A percentile compares a stretch with the other conserved stretches of the same genome.
Evolutionary conservation across 2,329 filamentous ascomycete genomes (phyloP).

Genomic region (Colletotrichum truncatum): DNA sequence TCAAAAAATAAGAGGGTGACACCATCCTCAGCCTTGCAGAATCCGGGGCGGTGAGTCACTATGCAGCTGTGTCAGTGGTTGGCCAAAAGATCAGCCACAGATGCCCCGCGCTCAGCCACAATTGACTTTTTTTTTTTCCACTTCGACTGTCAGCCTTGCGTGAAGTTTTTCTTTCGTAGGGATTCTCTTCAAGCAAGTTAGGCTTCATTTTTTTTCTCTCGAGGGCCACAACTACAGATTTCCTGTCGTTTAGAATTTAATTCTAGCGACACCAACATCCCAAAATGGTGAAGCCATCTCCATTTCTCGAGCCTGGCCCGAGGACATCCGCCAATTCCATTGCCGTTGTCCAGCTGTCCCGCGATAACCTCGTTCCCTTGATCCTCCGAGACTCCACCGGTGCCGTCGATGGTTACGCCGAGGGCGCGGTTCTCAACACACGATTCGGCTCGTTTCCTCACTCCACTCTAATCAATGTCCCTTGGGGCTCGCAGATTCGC

Average conservation of each 20-base stretch:
- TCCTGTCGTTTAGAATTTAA: background rate
- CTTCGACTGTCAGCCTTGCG: slow-evolving; percentile 12
- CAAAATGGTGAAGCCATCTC: slow-evolving; percentile 63
- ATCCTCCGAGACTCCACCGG: slow-evolving; percentile 71
- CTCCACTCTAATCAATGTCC: slow-evolving; percentile 77
- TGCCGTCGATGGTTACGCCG: slow-evolving; percentile 75
- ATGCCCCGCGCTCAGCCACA: slow-evolving; percentile 27
- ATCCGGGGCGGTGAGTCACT: background rate
- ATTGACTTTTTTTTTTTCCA: background rate
- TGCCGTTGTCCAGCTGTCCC: slow-evolving; percentile 87
- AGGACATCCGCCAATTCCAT: slow-evolving; percentile 72
- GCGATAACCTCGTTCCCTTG: slow-evolving; percentile 84
- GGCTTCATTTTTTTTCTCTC: background rate
- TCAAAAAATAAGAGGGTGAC: slow-evolving; percentile 13
- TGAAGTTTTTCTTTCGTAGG: background rate
- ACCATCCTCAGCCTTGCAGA: slow-evolving; percentile 28
- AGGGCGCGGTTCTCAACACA: slow-evolving; percentile 86
- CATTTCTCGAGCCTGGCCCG: slow-evolving; percentile 79
- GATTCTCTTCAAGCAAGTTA: background rate
- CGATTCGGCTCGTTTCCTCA: slow-evolving; percentile 92
- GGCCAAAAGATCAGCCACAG: fast-evolving
- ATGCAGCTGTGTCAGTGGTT: slow-evolving; percentile 12
- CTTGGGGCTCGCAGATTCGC: slow-evolving; percentile 92
- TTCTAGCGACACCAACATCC: background rate
- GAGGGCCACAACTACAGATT: background rate